Base-by-base conservation (phyloP, 2,329 filamentous ascomycete genomes). In the Diplodia mutila region DNA sequence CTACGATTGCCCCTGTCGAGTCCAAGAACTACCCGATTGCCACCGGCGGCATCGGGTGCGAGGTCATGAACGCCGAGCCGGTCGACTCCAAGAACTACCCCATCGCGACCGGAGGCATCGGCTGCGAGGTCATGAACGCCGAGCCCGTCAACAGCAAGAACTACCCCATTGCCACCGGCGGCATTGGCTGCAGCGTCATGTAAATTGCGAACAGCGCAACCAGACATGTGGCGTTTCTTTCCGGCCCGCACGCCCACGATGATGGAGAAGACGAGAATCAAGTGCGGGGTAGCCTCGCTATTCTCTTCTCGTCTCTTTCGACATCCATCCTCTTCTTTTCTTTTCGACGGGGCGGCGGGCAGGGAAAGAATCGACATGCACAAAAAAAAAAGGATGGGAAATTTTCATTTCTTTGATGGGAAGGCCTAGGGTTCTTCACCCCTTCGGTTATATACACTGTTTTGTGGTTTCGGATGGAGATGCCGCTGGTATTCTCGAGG, bases 401-500 rank as follows among this genome's bases (percentile, higher is more conserved):
- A 8, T 32, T 32, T 9, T 46, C 29, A 9, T 46, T 46, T 46
- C 42, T 46, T 21, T 21, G 42, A 46, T 46, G 42, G 42, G 42
- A 46, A 23, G 12, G 23, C 12, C 32, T 42, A 6, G 7, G 27
- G 25, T 52, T 27, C 25, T 25, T 65, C 39, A 37, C 11, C 21
- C 25, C 21, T 65, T 6, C 14, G 16, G 25, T 42, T 5, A 37
- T 37, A 14, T 18, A 54, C 25, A 42, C 32, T 11, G 6, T 21
- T 29, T n/a, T 39, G 14, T 29, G 16, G 18, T 18, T 32, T 46
- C 11, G 14, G 52, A 1, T 48, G 37, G 61, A 42, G 51, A 65
- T 65, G 63, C 63, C 61, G 23, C 9, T 48, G 51, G 7, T 25
- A 48, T 54, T 65, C 37, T 55, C 63, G 63, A 65, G 63, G 21